Base-by-base conservation (phyloP, 805 yeast genomes). In the Yamadazyma insecticola region DNA sequence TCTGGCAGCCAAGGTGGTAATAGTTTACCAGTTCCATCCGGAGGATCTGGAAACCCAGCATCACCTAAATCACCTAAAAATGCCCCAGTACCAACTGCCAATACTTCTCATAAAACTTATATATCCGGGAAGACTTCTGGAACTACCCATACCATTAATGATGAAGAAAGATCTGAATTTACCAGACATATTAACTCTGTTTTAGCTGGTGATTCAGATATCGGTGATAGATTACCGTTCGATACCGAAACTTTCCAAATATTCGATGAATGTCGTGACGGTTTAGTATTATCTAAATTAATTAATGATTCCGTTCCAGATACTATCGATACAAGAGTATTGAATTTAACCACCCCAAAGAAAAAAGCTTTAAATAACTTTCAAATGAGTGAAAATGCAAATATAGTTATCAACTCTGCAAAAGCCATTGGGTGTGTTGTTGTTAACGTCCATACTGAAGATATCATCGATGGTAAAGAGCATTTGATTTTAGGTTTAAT, bases 301-400 rank as follows among this genome's bases (percentile, higher is more conserved):
- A 88, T 92, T 57, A 92, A 92, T 57, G 98, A 92, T 62, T 87
- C 97, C 19, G 98, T 92, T 20, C 96, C 97, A 6, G 96, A 92
- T 61, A 92, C 98, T 8, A 92, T 92, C 49, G 98, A 92, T 65
- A 89, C 97, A 7, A 84, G 98, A 72, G 98, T 92, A 12, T 74
- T 92, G 54, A 92, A 92, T 60, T 67, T 80, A 56, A 94, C 97
- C 16, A 83, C 81, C 56, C 53, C 55, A 11, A 72, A 73, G 45
- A 83, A 82, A 37, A 89, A 86, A 61, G 61, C 74, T 12, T 73
- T 92, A 55, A 92, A 92, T 69, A 86, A 87, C 53, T 92, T 92
- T 71, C 92, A 89, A 43, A 90, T 94, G 79, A 76, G 84, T 44
- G 98, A 92, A 65, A 92, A 92, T 61, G 96, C 97, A 32, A 92